Percentiles rank a stretch among this genome's conserved stretches.
phyloP scores from a whole-genome alignment of 345 rosid genomes.

The Noccaea bulbosa region DNA sequence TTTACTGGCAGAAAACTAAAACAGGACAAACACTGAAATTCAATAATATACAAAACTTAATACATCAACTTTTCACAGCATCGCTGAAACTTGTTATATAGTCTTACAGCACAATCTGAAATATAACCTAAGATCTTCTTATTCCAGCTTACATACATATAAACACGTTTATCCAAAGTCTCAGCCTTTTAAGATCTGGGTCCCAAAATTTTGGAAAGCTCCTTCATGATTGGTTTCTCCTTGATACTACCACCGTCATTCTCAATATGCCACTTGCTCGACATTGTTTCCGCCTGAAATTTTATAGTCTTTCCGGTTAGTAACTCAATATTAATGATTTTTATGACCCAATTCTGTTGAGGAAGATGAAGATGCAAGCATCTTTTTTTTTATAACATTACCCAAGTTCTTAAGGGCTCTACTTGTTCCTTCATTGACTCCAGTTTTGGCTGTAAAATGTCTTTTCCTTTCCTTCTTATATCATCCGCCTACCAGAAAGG shows the following conservation, averaged over 20 bases:
- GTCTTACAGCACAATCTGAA: constrained; percentile 11
- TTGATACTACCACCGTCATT: constrained; percentile 49
- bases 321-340: neutral
- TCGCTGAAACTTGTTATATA: constrained; percentile 10
- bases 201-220: constrained; percentile 70
- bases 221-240: constrained; percentile 72
- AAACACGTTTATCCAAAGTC: constrained; percentile 3
- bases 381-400: constrained; percentile 30
- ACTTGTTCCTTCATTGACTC: constrained; percentile 61
- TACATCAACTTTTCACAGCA: neutral
- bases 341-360: neutral
- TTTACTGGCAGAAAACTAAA: no score
- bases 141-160: constrained; percentile 23
- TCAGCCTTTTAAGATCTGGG: constrained; percentile 42
- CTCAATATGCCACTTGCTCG: constrained; percentile 74
- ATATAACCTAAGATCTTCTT: constrained; percentile 18
- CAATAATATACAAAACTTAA: neutral
- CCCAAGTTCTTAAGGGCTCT: constrained; percentile 74
- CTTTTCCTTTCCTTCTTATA: constrained; percentile 60
- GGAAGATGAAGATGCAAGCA: neutral
- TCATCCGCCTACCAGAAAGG: constrained; percentile 57
- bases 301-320: constrained; percentile 13
- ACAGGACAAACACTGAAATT: neutral
- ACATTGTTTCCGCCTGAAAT: constrained; percentile 60
- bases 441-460: constrained; percentile 63